Evolutionary conservation across 257 asterid genomes (phyloP).

Genomic region (Ligustrum vulgare): DNA sequence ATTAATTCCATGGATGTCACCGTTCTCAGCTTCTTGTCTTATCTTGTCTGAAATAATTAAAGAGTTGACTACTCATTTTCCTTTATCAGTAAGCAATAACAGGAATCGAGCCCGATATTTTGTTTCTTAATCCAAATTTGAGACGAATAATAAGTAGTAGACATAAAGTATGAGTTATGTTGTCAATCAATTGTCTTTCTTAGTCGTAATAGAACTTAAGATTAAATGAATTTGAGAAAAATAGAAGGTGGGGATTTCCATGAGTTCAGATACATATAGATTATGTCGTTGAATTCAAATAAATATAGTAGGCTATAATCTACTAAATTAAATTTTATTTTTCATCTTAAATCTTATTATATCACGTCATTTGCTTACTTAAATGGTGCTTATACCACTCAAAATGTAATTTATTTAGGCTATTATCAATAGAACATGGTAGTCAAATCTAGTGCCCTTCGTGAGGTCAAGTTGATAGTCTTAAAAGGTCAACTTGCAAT

Average conservation of each 20-base stretch:
- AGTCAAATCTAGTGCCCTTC: neutral
- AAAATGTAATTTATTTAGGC: constrained; percentile 11
- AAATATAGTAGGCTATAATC: constrained; percentile 24
- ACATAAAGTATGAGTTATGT: constrained; percentile 34
- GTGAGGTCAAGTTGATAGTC: neutral
- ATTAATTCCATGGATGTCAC: neutral
- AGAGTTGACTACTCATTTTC: neutral
- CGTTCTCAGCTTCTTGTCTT: neutral
- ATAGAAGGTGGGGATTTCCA: constrained; percentile 36
- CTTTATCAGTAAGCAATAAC: constrained; percentile 17
- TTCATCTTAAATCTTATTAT: constrained; percentile 1
- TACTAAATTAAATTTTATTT: constrained; percentile 5
- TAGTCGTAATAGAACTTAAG: constrained; percentile 18
- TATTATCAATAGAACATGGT: constrained; percentile 22
- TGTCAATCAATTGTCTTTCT: constrained; percentile 53
- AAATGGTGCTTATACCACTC: constrained; percentile 23
- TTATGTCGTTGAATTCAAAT: constrained; percentile 49
- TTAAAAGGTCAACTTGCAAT: neutral
- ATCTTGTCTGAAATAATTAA: neutral
- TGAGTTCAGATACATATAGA: constrained; percentile 53
- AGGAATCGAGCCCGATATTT: constrained; percentile 8
- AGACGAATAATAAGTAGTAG: constrained; percentile 25
- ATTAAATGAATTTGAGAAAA: constrained; percentile 44
- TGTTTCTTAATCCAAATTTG: constrained; percentile 26
- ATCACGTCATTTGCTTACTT: constrained; percentile 24